Conservation (phyloP, 2,329 filamentous ascomycete species). For the Sphaceloma murrayae region DNA sequence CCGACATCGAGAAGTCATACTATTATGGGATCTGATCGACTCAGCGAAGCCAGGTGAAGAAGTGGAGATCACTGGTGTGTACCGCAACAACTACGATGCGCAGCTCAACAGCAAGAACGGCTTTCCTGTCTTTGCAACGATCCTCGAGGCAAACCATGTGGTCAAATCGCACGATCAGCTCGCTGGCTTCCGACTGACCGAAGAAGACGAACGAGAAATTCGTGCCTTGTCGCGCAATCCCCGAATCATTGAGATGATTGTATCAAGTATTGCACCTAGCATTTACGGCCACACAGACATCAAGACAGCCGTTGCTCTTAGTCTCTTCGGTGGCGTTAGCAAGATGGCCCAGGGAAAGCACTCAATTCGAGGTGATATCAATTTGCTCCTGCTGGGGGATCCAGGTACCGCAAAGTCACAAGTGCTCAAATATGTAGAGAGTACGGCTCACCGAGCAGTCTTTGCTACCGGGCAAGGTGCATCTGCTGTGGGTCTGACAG, state of each 20-base stretch:
- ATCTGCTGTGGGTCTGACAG: constrained; percentile 93
- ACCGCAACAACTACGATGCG: constrained; percentile 96
- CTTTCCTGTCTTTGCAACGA: constrained; percentile 95
- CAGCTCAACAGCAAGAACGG: constrained; percentile 98
- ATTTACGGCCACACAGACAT: constrained; percentile 96
- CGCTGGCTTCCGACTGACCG: constrained; percentile 88
- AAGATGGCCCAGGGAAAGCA: constrained; percentile 85
- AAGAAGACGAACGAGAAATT: constrained; percentile 89
- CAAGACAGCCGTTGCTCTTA: constrained; percentile 91
- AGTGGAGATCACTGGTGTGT: constrained; percentile 92
- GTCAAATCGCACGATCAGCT: constrained; percentile 97
- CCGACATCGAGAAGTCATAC: constrained; percentile 83
- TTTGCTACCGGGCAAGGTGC: constrained; percentile 97
- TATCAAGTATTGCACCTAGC: constrained; percentile 87
- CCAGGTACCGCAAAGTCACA: constrained; percentile 98
- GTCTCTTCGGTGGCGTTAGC: constrained; percentile 86
- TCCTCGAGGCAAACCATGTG: constrained; percentile 93
- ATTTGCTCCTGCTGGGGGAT: constrained; percentile 89
- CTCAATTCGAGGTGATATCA: constrained; percentile 92
- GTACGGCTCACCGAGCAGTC: constrained; percentile 90
- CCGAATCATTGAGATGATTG: constrained; percentile 83
- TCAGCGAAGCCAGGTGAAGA: constrained; percentile 95
- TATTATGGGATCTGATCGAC: constrained; percentile 95
- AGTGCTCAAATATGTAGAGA: constrained; percentile 93
- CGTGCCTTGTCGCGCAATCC: constrained; percentile 80